phyloP scores from a whole-genome alignment of 768 basidiomycete genomes.

The Hemileccinum impolitum region DNA sequence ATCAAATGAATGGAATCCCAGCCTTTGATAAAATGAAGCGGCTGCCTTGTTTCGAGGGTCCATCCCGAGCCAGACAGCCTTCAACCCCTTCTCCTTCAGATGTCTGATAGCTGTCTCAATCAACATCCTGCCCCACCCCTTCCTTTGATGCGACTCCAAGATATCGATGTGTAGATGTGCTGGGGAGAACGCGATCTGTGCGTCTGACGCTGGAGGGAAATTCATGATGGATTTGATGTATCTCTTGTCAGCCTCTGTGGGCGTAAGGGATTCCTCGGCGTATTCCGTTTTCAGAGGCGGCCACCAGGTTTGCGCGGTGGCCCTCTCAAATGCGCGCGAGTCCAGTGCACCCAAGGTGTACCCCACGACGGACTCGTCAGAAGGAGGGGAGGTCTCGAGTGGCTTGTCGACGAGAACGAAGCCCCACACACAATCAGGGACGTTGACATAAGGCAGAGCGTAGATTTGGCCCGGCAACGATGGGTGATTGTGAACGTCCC shows the following conservation, averaged over 20 bases:
- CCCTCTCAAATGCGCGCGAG: slow-evolving; percentile 59
- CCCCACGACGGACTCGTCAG: slow-evolving; percentile 54
- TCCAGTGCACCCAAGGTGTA: slow-evolving; percentile 69
- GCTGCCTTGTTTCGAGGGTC: slow-evolving; percentile 62
- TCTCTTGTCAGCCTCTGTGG: slow-evolving; percentile 22
- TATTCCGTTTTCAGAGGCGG: slow-evolving; percentile 58
- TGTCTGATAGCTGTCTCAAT: slow-evolving; percentile 52
- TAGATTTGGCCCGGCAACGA: slow-evolving; percentile 72
- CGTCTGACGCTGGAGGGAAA: slow-evolving; percentile 42
- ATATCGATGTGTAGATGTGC: slow-evolving; percentile 79
- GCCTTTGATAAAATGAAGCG: slow-evolving; percentile 53
- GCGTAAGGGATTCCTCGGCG: slow-evolving; percentile 23
- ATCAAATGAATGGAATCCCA: slow-evolving; percentile 60
- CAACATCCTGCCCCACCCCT: slow-evolving; percentile 68
- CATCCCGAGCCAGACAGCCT: slow-evolving; percentile 66
- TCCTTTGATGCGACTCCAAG: slow-evolving; percentile 59
- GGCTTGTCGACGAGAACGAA: slow-evolving; percentile 64
- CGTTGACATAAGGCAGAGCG: slow-evolving; percentile 70
- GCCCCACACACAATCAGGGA: slow-evolving; percentile 60
- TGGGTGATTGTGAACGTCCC: slow-evolving; percentile 52
- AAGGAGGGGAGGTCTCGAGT: slow-evolving; percentile 15
- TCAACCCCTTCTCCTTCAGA: slow-evolving; percentile 44
- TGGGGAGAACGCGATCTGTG: slow-evolving; percentile 60
- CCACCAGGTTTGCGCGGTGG: slow-evolving; percentile 61
- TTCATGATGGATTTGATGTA: slow-evolving; percentile 36